Evolutionary conservation across 1,284 basidiomycete species (phyloP), one percentile per base, ranked within the genome.

Genomic region (Inonotus hispidus): DNA sequence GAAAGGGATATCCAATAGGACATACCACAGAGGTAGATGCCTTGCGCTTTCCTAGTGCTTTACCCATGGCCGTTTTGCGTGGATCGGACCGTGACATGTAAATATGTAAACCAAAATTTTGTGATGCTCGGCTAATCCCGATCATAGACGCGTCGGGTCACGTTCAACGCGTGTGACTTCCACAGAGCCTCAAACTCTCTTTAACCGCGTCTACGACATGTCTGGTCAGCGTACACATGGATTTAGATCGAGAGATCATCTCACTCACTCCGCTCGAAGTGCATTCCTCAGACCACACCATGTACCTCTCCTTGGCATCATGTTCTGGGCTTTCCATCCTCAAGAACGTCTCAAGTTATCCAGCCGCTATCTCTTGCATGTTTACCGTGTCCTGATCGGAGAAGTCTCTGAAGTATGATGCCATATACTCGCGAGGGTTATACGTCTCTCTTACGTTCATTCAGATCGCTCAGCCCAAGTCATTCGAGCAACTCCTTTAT

Each of bases 371-470:
- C 69, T 82, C n/a, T 74, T 90, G 25, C 81, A 85, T 65, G 68
- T 89, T 11, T 81, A 84, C 66, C 81, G 84, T 27, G 72, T 85
- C 59, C 74, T 91, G 29, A 72, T 90, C 57, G 77, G 78, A 62
- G 85, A 89, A 71, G 75, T 85, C 3, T 77, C 82, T 21, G 79
- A 80, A 71, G 79, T 76, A 16, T 4, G 70, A 59, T 41, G 61
- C 8, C 29, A 25, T 32, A 27, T 16, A 52, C 19, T 14, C 25
- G 19, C 19, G 29, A 14, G 29, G 10, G 16, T 35, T 29, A 11
- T 21, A 64, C 58, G 35, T 61, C 23, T 64, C 56, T 71, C n/a
- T 49, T 29, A 59, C 41, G 14, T 27, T 50, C 38, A 19, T 8
- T 7, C 65, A 80, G 79, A 72, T 78, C 27, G 68, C 72, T 25